phyloP scores from a whole-genome alignment of 2,329 filamentous ascomycete genomes.

The Neophaeococcomyces aloes region DNA sequence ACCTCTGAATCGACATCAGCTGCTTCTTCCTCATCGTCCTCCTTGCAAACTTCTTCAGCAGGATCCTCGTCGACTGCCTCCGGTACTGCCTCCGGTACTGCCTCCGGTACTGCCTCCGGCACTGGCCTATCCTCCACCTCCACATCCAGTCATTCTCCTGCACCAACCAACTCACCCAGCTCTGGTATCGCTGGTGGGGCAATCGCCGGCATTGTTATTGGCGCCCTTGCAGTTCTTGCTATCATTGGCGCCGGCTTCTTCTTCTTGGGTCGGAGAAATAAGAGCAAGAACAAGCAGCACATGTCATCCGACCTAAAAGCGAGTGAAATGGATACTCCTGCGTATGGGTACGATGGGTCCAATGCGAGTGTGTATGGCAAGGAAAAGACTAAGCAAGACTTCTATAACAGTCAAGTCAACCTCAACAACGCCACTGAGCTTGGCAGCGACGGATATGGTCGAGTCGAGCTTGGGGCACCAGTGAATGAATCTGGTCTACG shows the following conservation, averaged over 20 bases:
- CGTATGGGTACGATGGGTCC: not conserved
- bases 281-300: not conserved
- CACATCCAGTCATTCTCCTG: too few relatives aligned
- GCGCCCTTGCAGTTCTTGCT: not conserved
- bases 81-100: not conserved
- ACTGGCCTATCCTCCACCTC: too few relatives aligned
- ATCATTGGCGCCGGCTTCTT: constrained; percentile 1
- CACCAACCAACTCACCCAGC: not conserved
- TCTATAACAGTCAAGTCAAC: not conserved
- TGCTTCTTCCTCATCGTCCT: not conserved
- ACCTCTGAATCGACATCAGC: not conserved
- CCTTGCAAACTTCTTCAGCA: not conserved
- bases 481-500: not conserved
- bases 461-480: not conserved
- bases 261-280: not conserved
- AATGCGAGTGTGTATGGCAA: not conserved
- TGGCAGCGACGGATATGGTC: not conserved
- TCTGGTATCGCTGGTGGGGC: constrained; percentile 2
- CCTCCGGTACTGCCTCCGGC: not conserved
- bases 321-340: not conserved
- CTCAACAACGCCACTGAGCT: not conserved
- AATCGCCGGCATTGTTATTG: constrained; percentile 3
- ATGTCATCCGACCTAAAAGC: not conserved
- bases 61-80: not conserved
- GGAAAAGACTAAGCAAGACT: not conserved